Base-by-base conservation (phyloP, 139 green algal genomes). In the Chlamydomonas sp. region DNA sequence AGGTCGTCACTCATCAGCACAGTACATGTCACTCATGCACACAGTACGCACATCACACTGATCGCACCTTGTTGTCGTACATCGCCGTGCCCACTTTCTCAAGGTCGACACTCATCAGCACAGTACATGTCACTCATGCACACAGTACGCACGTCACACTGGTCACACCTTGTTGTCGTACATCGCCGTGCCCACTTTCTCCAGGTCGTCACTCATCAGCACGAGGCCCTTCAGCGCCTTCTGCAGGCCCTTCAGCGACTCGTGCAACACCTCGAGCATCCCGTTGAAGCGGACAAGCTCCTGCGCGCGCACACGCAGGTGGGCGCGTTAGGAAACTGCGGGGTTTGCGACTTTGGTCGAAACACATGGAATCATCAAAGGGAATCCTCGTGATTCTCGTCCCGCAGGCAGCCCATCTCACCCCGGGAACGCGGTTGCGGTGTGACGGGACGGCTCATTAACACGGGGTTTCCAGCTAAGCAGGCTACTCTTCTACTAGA, bases 251-350 rank as follows among this genome's bases (percentile, higher is more conserved):
- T 43, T 34, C 33, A 89, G 58, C 59, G 71, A 86, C 59, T 34
- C 65, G 57, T 85, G 81, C 37, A 91, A 79, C 34, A 86, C 80
- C 47, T 77, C 39, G 24, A 89, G 73, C 36, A 91, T 72, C 2
- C 80, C 58, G 76, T 94, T 94, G 79, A 89, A 93, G 49, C 88
- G 83, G 66, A 92, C 85, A 57, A 92, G 78, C 83, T 94, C 88
- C n/a, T n/a, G n/a, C n/a, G n/a, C n/a, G n/a, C n/a, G n/a, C n/a
- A n/a, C n/a, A n/a, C n/a, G n/a, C 73, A 73, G 62, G n/a, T n/a
- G n/a, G n/a, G n/a, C n/a, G n/a, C n/a, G n/a, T n/a, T n/a, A n/a
- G 43, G 43, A n/a, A 16, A 16, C 16, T 10, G 43, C 10, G 10
- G 50, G 50, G 13, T n/a, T 62, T 62, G 50, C 50, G 30, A n/a